Percentiles rank a stretch among this genome's conserved stretches.
Evolutionary conservation across 208 protist species (phyloP).

Genomic region (Trypanosoma scelopori): DNA sequence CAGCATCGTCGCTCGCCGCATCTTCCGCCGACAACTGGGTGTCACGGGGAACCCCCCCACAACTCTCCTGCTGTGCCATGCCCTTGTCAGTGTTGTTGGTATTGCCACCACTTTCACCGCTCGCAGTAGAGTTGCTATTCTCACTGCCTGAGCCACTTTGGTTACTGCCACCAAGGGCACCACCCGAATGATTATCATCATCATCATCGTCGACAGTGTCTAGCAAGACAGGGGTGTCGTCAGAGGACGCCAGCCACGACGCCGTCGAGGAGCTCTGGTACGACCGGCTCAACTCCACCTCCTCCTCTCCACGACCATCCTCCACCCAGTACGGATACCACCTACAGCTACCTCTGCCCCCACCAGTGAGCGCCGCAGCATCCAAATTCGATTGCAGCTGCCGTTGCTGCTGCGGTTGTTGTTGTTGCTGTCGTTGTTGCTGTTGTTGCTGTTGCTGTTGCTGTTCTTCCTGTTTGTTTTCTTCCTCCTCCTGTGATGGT

Average conservation of each 20-base stretch:
- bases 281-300: slow-evolving; percentile 72
- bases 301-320: slow-evolving; percentile 58
- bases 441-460: slow-evolving; percentile 1
- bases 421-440: slow-evolving; percentile 17
- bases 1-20: background rate
- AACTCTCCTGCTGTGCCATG: background rate
- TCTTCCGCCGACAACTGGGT: background rate
- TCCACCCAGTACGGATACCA: slow-evolving; percentile 32
- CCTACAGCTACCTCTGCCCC: background rate
- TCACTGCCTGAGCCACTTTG: background rate
- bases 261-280: slow-evolving; percentile 60
- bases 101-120: background rate
- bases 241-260: slow-evolving; percentile 63
- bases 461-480: slow-evolving; percentile 4
- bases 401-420: slow-evolving; percentile 6
- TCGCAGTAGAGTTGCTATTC: background rate
- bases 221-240: slow-evolving; percentile 25
- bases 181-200: background rate
- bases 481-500: no score
- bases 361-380: background rate
- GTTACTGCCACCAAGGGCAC: background rate
- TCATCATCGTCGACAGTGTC: slow-evolving; percentile 1
- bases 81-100: background rate
- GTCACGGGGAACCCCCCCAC: background rate
- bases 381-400: slow-evolving; percentile 3